These are phyloP conservation scores for Takashimella koratensis DNA, from an alignment of 1,284 basidiomycete genomes.

Conservation along the genomic window DNA sequence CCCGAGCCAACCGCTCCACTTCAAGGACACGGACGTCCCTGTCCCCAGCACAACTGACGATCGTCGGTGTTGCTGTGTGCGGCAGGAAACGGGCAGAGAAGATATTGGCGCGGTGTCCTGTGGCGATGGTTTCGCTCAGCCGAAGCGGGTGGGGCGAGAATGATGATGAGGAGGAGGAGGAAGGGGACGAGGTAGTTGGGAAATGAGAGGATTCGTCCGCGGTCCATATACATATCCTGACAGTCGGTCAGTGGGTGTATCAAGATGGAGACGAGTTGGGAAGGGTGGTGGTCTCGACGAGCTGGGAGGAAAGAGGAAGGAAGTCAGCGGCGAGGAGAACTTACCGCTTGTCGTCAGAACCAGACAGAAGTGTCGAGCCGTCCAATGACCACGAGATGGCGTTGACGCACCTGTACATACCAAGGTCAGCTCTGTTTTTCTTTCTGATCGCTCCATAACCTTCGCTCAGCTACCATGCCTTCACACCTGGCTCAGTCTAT, in stretches of 20 bases:
- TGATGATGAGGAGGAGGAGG: conserved; percentile 16
- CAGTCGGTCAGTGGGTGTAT: too few relatives aligned
- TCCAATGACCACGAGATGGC: conserved; percentile 76
- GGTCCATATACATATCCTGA: conserved; percentile 66
- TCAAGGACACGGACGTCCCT: conserved; percentile 77
- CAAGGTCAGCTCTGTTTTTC: background rate
- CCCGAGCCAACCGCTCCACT: conserved; percentile 55
- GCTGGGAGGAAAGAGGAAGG: background rate
- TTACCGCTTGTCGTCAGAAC: conserved; percentile 78
- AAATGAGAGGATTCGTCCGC: conserved; percentile 51
- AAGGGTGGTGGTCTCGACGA: background rate
- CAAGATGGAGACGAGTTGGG: too few relatives aligned
- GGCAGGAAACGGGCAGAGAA: conserved; percentile 83
- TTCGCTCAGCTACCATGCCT: too few relatives aligned
- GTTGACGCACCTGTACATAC: conserved; percentile 62
- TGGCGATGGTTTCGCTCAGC: conserved; percentile 60
- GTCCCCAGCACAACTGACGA: conserved; percentile 73
- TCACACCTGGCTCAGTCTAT: too few relatives aligned
- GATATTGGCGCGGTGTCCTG: conserved; percentile 81
- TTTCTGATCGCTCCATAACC: too few relatives aligned
- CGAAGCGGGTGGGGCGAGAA: conserved; percentile 60
- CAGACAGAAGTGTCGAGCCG: conserved; percentile 69
- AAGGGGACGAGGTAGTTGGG: conserved; percentile 8
- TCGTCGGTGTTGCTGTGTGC: conserved; percentile 41
- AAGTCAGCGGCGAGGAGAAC: conserved; percentile 36